A percentile compares a stretch with the other conserved stretches of the same genome.
These are phyloP conservation scores for Vigna angularis DNA, from an alignment of 306 rosid species.

Conservation along the genomic window DNA sequence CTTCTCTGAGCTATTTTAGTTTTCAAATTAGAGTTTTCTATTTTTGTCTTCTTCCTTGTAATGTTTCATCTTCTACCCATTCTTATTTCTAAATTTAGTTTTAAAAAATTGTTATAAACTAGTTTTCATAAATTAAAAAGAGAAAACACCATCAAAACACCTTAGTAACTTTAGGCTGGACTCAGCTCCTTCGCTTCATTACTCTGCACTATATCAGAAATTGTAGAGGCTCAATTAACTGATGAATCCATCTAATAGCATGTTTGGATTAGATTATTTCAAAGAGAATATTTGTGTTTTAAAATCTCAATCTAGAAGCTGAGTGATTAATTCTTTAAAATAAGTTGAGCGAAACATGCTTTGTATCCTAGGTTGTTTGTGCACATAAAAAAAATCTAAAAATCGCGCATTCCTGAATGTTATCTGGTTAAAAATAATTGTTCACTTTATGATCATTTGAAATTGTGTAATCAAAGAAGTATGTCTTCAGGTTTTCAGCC, in stretches of 20 bases:
- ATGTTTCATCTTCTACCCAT: not conserved
- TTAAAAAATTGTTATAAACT: too few species aligned
- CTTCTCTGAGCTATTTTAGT: not conserved
- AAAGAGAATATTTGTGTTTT: too few species aligned
- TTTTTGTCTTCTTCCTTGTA: not conserved
- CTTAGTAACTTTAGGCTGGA: not conserved
- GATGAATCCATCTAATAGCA: constrained; percentile 12
- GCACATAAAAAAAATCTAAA: too few species aligned
- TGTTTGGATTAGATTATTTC: not conserved
- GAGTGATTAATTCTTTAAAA: too few species aligned
- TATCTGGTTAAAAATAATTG: too few species aligned
- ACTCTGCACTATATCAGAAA: constrained; percentile 11
- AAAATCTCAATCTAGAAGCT: too few species aligned
- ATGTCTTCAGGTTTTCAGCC: too few species aligned
- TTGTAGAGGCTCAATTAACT: constrained; percentile 22
- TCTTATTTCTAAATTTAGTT: not conserved
- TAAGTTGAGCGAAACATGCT: too few species aligned
- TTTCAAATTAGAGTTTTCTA: not conserved
- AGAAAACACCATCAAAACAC: not conserved
- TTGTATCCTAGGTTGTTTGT: too few species aligned
- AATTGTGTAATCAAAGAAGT: too few species aligned
- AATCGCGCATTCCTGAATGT: too few species aligned
- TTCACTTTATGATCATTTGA: too few species aligned
- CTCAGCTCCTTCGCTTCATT: not conserved
- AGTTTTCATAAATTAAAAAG: not conserved